phyloP scores from a whole-genome alignment of 1,139 yeast species.

The Tardiomyces digboiensis region DNA sequence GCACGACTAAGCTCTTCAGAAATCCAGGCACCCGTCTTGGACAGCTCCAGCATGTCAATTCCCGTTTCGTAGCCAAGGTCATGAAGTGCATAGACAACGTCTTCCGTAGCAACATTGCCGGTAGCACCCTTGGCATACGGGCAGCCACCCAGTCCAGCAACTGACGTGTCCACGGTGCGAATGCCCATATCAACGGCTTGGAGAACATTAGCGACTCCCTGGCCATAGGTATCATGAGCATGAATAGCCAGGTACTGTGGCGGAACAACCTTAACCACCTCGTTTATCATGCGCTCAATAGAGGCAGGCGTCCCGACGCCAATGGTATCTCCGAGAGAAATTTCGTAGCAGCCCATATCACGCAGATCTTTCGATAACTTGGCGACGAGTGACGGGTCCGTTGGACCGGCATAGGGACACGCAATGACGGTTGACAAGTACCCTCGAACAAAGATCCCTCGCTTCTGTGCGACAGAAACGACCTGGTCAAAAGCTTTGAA shows the following conservation, averaged over 20 bases:
- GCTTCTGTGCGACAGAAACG: slow-evolving; percentile 17
- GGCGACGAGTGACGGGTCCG: slow-evolving; percentile 24
- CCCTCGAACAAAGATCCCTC: slow-evolving; percentile 22
- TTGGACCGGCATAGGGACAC: slow-evolving; percentile 29
- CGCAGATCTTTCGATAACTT: slow-evolving; percentile 19
- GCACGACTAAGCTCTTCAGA: slow-evolving; percentile 17
- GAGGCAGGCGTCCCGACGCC: slow-evolving; percentile 28
- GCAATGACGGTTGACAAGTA: slow-evolving; percentile 28
- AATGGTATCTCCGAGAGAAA: slow-evolving; percentile 29
- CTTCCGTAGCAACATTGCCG: slow-evolving; percentile 29
- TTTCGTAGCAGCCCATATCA: slow-evolving; percentile 28
- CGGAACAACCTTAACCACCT: slow-evolving; percentile 19
- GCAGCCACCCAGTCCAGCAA: slow-evolving; percentile 30
- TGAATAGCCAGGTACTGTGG: slow-evolving; percentile 25
- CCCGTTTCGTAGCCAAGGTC: slow-evolving; percentile 28
- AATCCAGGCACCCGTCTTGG: slow-evolving; percentile 25
- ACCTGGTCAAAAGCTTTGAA: slow-evolving; percentile 19
- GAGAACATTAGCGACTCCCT: slow-evolving; percentile 28
- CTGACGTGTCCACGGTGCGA: slow-evolving; percentile 24
- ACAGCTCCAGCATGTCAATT: slow-evolving; percentile 19
- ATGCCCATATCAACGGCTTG: slow-evolving; percentile 26
- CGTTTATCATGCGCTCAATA: slow-evolving; percentile 18
- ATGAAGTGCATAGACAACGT: slow-evolving; percentile 27
- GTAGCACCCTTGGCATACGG: slow-evolving; percentile 31
- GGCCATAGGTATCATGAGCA: slow-evolving; percentile 30